Percentiles rank a stretch among this genome's conserved stretches.
phyloP scores from a whole-genome alignment of 73 alveolate genomes.

The Uronychia setigera region DNA sequence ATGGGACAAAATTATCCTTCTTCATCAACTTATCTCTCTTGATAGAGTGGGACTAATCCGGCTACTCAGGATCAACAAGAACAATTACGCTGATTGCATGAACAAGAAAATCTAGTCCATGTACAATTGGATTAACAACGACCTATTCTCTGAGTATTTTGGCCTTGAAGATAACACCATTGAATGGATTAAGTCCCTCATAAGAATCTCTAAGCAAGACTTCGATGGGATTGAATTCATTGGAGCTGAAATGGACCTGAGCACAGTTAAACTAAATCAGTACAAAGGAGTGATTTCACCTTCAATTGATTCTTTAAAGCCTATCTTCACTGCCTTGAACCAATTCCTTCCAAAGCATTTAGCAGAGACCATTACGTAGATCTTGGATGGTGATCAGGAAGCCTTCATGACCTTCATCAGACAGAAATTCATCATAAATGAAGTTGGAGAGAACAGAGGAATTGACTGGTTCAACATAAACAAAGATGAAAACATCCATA shows the following conservation, averaged over 20 bases:
- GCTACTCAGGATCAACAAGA: not conserved
- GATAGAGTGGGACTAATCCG: not conserved
- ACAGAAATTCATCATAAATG: not conserved
- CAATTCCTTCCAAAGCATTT: not conserved
- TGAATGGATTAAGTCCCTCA: slow-evolving; percentile 6
- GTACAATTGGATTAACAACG: not conserved
- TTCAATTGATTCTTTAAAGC: not conserved
- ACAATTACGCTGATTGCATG: not conserved
- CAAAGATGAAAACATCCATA: not conserved
- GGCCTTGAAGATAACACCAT: not conserved
- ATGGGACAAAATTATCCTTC: not conserved
- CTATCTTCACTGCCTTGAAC: not conserved
- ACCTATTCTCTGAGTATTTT: not conserved
- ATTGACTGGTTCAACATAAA: not conserved
- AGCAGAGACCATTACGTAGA: not conserved
- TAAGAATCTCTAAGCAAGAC: not conserved
- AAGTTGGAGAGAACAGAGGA: not conserved
- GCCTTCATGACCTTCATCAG: not conserved
- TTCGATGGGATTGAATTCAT: not conserved
- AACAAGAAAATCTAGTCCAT: not conserved
- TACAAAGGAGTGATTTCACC: not conserved
- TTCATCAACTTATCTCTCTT: not conserved
- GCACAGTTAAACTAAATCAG: not conserved
- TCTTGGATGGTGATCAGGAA: not conserved
- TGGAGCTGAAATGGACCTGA: not conserved